These are phyloP conservation scores for Colletotrichum simmondsii DNA, from an alignment of 2,329 filamentous ascomycete species.

Conservation along the genomic window DNA sequence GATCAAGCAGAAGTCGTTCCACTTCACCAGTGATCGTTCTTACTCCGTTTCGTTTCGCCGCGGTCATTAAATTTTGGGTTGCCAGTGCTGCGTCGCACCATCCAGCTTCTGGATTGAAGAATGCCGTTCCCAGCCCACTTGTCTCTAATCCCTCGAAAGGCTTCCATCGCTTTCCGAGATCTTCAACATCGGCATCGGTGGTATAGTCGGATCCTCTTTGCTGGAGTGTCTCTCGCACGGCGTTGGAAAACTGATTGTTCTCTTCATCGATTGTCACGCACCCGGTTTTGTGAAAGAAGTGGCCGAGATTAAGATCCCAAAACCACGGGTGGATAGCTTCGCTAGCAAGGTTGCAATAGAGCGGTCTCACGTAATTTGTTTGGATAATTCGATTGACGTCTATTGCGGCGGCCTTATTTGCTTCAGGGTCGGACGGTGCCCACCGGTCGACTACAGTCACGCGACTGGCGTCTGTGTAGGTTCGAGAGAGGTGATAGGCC, in stretches of 20 bases:
- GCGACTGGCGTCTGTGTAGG: constrained; percentile 19
- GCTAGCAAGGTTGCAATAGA: constrained; percentile 44
- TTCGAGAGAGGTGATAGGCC: constrained; percentile 55
- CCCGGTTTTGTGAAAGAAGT: constrained; percentile 23
- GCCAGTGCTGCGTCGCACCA: constrained; percentile 22
- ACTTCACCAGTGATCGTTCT: constrained; percentile 9
- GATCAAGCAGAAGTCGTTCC: background rate
- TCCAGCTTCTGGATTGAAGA: constrained; percentile 25
- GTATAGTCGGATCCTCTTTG: constrained; percentile 26
- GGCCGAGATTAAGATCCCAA: constrained; percentile 12
- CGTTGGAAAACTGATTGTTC: background rate
- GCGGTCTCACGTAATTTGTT: constrained; percentile 45
- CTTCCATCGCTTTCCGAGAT: background rate
- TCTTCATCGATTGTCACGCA: constrained; percentile 15
- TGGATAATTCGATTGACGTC: constrained; percentile 52
- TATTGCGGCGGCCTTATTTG: constrained; percentile 38
- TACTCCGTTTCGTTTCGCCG: constrained; percentile 12
- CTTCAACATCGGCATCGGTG: background rate
- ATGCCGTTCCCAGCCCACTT: background rate
- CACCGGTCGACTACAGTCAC: constrained; percentile 30
- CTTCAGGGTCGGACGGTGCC: background rate
- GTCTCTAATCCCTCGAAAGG: background rate
- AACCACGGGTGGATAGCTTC: constrained; percentile 40
- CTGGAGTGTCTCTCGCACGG: background rate
- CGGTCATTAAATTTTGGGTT: constrained; percentile 13